Evolutionary conservation across 495 filamentous ascomycete genomes (phyloP), one percentile per base, ranked within the genome.

Genomic region (Xylaria telfairii): DNA sequence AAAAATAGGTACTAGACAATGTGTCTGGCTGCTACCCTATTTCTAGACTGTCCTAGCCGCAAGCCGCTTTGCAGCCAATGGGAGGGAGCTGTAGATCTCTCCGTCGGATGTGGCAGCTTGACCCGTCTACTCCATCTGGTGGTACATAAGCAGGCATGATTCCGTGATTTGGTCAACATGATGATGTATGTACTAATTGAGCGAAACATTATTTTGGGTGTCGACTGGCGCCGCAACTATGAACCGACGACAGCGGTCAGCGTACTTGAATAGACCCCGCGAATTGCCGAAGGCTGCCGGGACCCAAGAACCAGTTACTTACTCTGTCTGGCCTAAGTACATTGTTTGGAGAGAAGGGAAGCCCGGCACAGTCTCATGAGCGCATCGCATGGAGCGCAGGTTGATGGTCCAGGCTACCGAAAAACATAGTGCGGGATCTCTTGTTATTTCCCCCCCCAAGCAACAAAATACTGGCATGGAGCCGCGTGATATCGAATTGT

Each of bases 71-170:
- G 46, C 8, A 24, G 46, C 51, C 51, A 54, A 54, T 54, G 13
- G 24, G 51, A 53, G 51, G 37, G 15, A 59, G 54, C 32, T 59
- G 3, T n/a, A 19, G 32, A 21, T 37, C 6, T 59, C 54, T 37
- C 32, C 30, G 37, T 37, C 7, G 7, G 56, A 8, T 37, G 32
- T 13, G 56, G 37, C 17, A 37, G 19, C 32, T 32, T 21, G 24
- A 24, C 56, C 30, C 56, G 12, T 37, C 19, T 59, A 15, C 30
- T 32, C 26, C 54, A 2, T 57, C n/a, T 8, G 3, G 13, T 6
- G 51, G 51, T 59, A 59, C 56, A 59, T 34, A 59, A 37, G 32
- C 56, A 59, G 56, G 19, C 30, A 59, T 37, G 19, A 21, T 37
- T 59, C 56, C 56, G 19, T 21, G 30, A 37, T 17, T 37, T 34